Evolutionary conservation across 2,329 filamentous ascomycete species (phyloP), one percentile per base, ranked within the genome.

Genomic region (Aphanocladium album): DNA sequence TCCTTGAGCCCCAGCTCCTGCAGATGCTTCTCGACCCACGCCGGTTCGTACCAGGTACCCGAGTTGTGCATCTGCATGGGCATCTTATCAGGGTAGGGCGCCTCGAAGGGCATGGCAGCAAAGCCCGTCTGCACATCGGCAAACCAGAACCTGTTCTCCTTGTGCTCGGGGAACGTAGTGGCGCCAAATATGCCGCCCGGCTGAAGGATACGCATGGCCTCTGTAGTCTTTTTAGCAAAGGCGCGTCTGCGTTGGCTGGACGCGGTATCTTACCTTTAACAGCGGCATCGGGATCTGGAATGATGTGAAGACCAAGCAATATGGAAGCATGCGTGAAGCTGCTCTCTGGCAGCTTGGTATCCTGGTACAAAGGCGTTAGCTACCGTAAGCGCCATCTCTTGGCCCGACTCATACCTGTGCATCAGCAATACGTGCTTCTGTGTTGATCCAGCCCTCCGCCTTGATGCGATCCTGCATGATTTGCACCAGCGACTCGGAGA

Each of bases 251-350:
- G 11, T 27, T n/a, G 30, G n/a, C 16, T 4, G 2, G 11, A 5
- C 14, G 30, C 1, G 21, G 1, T 5, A 12, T 51, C 64, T 64
- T 58, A 72, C 73, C 72, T 49, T 62, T 64, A 0, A 74, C 53
- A 0, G 71, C 68, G 2, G 66, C 65, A 51, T 73, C 69, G 0
- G 79, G 74, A 23, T 78, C 65, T 0, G 79, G 76, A 16, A 81
- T 75, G 3, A 79, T 60, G 64, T 81, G 79, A 51, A 81, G 74
- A 1, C 75, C 79, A 60, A 83, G 76, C n/a, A 75, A 76, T 41
- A 79, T 67, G 11, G 78, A 75, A 30, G 80, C 67, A 65, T 82
- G 78, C 1, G 72, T 77, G 63, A 77, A 80, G 0, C 72, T 71
- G 16, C 65, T 67, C 1, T 73, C 72, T 0, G 72, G 67, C 7